Evolutionary conservation across 2,329 filamentous ascomycete species (phyloP).

Genomic region (Hymenoscyphus albidus): DNA sequence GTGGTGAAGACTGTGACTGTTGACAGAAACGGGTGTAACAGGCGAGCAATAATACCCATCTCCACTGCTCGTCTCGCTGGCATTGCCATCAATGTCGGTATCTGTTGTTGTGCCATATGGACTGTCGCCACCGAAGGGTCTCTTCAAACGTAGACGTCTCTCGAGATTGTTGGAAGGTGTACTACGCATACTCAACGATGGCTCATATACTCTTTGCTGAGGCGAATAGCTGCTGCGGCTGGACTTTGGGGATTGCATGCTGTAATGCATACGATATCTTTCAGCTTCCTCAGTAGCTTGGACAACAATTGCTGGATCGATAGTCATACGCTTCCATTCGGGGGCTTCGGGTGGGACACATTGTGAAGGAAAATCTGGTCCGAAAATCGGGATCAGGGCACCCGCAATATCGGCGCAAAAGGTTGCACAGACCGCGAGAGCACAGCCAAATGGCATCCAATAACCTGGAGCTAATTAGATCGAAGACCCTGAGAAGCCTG

Average conservation of each 20-base stretch:
- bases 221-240: conserved; percentile 32
- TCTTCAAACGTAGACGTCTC: conserved; percentile 33
- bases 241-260: conserved; percentile 20
- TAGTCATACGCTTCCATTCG: conserved; percentile 64
- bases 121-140: conserved; percentile 36
- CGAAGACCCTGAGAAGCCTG: conserved; percentile 11
- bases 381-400: conserved; percentile 87
- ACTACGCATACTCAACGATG: conserved; percentile 13
- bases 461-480: conserved; percentile 62
- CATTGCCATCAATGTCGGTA: conserved; percentile 38
- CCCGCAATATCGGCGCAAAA: conserved; percentile 85
- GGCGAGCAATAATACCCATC: conserved; percentile 29
- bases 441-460: conserved; percentile 91
- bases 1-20: conserved; percentile 11
- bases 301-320: conserved; percentile 53
- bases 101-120: conserved; percentile 39
- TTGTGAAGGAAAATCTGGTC: conserved; percentile 68
- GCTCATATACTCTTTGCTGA: conserved; percentile 27
- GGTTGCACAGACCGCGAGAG: conserved; percentile 79
- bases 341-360: conserved; percentile 64
- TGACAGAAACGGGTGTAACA: conserved; percentile 21
- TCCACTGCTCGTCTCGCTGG: conserved; percentile 27
- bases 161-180: conserved; percentile 23
- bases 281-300: conserved; percentile 50
- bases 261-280: conserved; percentile 37